Evolutionary conservation across 345 rosid species (phyloP), one percentile per base, ranked within the genome.

Genomic region (Heritiera fomes): DNA sequence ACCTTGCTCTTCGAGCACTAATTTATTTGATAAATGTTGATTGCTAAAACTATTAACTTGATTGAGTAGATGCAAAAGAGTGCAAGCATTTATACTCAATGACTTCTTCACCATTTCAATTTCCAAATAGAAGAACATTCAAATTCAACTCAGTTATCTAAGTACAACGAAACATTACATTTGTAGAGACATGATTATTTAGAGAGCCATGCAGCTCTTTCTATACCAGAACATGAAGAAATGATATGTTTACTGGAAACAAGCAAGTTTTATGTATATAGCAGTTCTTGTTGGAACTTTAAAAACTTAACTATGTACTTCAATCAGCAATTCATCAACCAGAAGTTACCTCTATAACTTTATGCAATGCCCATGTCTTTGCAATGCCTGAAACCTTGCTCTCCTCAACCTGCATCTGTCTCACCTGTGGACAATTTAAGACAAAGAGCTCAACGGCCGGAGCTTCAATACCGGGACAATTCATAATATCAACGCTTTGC

Each of bases 321-420:
- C 73, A 32, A 10, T 45, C 62, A 38, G 43, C 53, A 71, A 38
- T 69, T 78, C 67, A 79, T 64, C 75, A 75, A 81, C 81, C 68
- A 78, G 76, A 62, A 76, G 78, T 83, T 76, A 88, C 80, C 80
- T 89, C 88, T 14, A 92, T 85, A 53, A 79, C 79, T 79, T 85
- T 92, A 50, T 71, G 72, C 1, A 80, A 71, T 1, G 88, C 90
- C 88, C 82, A 77, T 34, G 32, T 82, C 77, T 81, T 84, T 7
- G 87, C 86, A 67, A 12, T 87, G 47, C 87, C 87, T 0, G 94
- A 87, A 76, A 90, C 70, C 89, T 90, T 91, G 76, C 64, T 81
- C 73, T 87, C 91, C 74, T 92, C 98, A 7, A 93, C 90, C 75
- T 77, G 84, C n/a, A 95, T 18, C 55, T 72, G 64, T 84, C 77